phyloP scores from a whole-genome alignment of 306 rosid genomes.

The Mimosa pudica region DNA sequence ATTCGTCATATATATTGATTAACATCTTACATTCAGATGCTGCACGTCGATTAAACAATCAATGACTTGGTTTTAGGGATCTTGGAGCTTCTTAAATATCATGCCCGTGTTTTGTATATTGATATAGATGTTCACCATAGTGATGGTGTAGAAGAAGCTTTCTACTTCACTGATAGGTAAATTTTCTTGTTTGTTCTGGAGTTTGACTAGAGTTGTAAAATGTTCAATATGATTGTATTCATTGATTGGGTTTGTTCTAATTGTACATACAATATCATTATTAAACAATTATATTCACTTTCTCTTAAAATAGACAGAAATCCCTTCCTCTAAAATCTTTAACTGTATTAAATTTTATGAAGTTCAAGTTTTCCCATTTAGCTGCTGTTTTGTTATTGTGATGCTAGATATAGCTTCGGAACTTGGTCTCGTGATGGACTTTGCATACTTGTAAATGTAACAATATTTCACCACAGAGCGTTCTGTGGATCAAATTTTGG shows the following conservation, averaged over 20 bases:
- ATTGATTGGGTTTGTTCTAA: background rate
- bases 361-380: background rate
- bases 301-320: background rate
- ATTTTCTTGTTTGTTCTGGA: constrained; percentile 26
- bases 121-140: constrained; percentile 99
- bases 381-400: constrained; percentile 11
- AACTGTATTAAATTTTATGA: background rate
- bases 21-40: constrained; percentile 66
- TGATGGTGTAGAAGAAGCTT: constrained; percentile 99
- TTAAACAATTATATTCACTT: constrained; percentile 2
- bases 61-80: constrained; percentile 96
- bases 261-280: background rate
- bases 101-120: constrained; percentile 92
- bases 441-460: background rate
- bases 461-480: background rate
- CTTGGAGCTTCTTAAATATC: constrained; percentile 92
- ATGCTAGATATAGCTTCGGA: constrained; percentile 10
- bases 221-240: background rate
- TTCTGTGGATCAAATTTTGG: background rate
- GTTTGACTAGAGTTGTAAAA: constrained; percentile 17
- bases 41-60: constrained; percentile 91
- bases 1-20: constrained; percentile 29
- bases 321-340: background rate
- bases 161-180: constrained; percentile 95
- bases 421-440: constrained; percentile 24